These are phyloP conservation scores for Penicilliopsis zonata DNA, from an alignment of 495 filamentous ascomycete species.

Conservation along the genomic window DNA sequence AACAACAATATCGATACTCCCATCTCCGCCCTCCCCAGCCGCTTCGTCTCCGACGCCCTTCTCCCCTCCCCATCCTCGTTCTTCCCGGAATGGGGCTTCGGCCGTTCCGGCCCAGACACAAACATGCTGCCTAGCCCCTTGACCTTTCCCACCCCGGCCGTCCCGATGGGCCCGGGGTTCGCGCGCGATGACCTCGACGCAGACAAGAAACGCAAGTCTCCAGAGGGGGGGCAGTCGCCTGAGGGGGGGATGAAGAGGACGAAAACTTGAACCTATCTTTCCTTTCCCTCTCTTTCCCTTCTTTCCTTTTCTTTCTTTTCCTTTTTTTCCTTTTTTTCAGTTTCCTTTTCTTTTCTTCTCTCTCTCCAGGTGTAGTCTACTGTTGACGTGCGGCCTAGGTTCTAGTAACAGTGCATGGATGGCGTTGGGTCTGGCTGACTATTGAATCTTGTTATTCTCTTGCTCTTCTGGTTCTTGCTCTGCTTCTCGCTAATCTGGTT, in stretches of 20 bases:
- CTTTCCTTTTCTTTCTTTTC: conserved; percentile 1
- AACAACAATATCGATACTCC: conserved; percentile 84
- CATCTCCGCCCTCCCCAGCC: conserved; percentile 89
- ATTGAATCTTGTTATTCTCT: conserved; percentile 1
- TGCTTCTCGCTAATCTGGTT: no score
- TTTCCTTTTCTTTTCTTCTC: no score
- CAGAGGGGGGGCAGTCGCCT: conserved; percentile 29
- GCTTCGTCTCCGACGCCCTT: conserved; percentile 75
- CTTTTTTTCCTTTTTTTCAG: not conserved
- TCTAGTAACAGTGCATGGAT: no score
- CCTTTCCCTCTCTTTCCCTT: conserved; percentile 4
- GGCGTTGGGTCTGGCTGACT: no score
- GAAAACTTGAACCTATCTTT: conserved; percentile 26
- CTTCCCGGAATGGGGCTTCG: conserved; percentile 82
- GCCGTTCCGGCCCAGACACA: conserved; percentile 48
- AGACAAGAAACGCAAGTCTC: conserved; percentile 42
- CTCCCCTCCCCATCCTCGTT: conserved; percentile 82
- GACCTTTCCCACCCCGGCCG: conserved; percentile 81
- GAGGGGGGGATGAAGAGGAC: conserved; percentile 34
- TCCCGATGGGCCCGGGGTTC: conserved; percentile 57
- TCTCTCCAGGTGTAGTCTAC: no score
- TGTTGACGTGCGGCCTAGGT: no score
- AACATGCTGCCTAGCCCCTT: conserved; percentile 85
- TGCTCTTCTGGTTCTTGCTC: conserved; percentile 8
- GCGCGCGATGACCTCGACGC: conserved; percentile 43